These are phyloP conservation scores for Scutellaria galericulata DNA, from an alignment of 257 asterid genomes.

Conservation along the genomic window DNA sequence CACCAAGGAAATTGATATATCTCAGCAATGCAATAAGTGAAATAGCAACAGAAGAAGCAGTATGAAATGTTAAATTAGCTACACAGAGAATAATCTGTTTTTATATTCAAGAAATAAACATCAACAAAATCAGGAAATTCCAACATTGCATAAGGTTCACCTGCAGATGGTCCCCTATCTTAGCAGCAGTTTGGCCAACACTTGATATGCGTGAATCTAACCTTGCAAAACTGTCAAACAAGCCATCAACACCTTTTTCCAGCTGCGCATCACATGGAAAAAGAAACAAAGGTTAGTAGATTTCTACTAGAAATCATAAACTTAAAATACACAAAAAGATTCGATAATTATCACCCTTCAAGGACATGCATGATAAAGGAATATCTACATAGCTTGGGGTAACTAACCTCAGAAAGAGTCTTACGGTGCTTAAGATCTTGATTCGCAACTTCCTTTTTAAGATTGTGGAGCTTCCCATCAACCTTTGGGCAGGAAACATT, in stretches of 20 bases:
- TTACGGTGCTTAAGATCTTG: conserved; percentile 93
- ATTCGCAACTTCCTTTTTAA: conserved; percentile 81
- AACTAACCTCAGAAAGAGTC: conserved; percentile 88
- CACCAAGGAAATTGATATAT: conserved; percentile 24
- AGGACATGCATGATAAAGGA: conserved; percentile 3
- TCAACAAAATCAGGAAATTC: conserved; percentile 4
- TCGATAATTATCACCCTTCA: neutral
- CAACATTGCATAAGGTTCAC: conserved; percentile 44
- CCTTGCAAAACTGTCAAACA: conserved; percentile 92
- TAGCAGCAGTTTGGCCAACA: conserved; percentile 99
- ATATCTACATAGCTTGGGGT: conserved; percentile 20
- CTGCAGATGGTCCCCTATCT: conserved; percentile 99
- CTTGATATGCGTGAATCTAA: conserved; percentile 96
- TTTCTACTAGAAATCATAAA: conserved; percentile 16
- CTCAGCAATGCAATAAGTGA: conserved; percentile 22
- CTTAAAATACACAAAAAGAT: neutral
- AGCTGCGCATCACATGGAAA: conserved; percentile 58
- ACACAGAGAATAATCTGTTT: neutral
- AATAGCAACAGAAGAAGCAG: conserved; percentile 3
- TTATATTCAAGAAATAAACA: conserved; percentile 1
- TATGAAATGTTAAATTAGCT: conserved; percentile 16
- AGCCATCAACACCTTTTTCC: conserved; percentile 95
- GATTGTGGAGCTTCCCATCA: conserved; percentile 83
- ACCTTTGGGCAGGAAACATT: conserved; percentile 53
- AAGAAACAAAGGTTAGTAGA: conserved; percentile 12